Conservation (phyloP, 1,284 basidiomycete genomes). For the Cystobasidium pallidum region DNA sequence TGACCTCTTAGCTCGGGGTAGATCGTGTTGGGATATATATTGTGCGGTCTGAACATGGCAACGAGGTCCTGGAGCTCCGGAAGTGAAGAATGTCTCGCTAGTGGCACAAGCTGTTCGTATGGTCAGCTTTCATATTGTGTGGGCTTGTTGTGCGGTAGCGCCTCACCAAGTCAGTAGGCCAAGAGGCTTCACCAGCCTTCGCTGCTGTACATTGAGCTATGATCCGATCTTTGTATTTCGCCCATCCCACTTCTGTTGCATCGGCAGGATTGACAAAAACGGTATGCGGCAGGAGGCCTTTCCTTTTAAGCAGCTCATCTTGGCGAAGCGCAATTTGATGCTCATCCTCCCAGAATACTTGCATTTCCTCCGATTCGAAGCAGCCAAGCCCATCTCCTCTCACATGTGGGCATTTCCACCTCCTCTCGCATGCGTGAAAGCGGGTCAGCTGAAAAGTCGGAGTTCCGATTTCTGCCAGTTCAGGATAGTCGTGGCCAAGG, state of each 20-base stretch:
- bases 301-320: constrained; percentile 27
- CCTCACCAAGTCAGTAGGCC: constrained; percentile 66
- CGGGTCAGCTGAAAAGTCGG: constrained; percentile 66
- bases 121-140: no score
- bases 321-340: constrained; percentile 8
- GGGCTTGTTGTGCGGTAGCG: no score
- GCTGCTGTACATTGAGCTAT: constrained; percentile 57
- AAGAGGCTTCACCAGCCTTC: constrained; percentile 53
- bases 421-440: constrained; percentile 89
- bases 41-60: constrained; percentile 71
- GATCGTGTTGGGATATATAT: constrained; percentile 78
- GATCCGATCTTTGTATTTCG: constrained; percentile 63
- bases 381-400: constrained; percentile 50
- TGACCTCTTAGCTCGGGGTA: constrained; percentile 62
- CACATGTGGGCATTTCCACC: constrained; percentile 66
- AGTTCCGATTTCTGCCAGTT: constrained; percentile 69
- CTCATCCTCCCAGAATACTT: constrained; percentile 34
- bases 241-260: constrained; percentile 68
- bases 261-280: constrained; percentile 77
- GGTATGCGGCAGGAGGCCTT: constrained; percentile 56
- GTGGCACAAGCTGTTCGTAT: constrained; percentile 69
- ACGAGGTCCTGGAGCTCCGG: constrained; percentile 81
- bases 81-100: constrained; percentile 80
- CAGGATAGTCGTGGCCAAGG: constrained; percentile 60
- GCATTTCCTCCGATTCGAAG: constrained; percentile 43